A percentile compares a stretch with the other conserved stretches of the same genome.
Evolutionary conservation across 1,284 basidiomycete species (phyloP).

Genomic region (Puccinia polysora): DNA sequence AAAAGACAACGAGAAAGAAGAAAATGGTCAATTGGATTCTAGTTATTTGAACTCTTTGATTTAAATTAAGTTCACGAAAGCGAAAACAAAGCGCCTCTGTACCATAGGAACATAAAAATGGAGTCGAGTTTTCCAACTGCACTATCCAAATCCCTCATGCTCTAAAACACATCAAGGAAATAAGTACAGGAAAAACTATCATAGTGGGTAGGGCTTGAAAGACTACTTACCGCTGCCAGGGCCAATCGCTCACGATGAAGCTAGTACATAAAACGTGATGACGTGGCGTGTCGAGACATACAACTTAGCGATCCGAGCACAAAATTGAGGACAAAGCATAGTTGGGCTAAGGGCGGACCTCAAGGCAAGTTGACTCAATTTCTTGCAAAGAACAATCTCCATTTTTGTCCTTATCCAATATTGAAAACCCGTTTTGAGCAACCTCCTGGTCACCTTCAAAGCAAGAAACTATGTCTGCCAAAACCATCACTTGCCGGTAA

Average conservation of each 20-base stretch:
- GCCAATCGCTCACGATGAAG: constrained; percentile 79
- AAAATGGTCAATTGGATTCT: neutral
- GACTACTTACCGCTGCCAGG: constrained; percentile 60
- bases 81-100: neutral
- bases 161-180: constrained; percentile 49
- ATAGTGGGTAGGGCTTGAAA: neutral
- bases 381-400: constrained; percentile 72
- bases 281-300: no score
- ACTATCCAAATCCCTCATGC: constrained; percentile 84
- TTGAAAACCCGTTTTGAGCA: constrained; percentile 62
- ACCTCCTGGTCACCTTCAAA: constrained; percentile 65
- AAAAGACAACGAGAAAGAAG: neutral
- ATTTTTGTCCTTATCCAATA: constrained; percentile 80
- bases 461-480: constrained; percentile 69
- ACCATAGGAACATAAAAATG: constrained; percentile 51
- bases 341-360: no score
- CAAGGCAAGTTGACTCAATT: constrained; percentile 69
- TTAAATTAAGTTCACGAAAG: no score
- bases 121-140: constrained; percentile 64
- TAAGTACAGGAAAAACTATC: neutral
- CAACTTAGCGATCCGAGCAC: no score
- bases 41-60: no score
- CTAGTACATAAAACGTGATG: constrained; percentile 53
- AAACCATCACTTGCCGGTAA: constrained; percentile 59
- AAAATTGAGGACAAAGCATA: no score